Percentiles rank a stretch among this genome's conserved stretches.
These are phyloP conservation scores for Monilinia laxa DNA, from an alignment of 2,329 filamentous ascomycete genomes.

Conservation along the genomic window DNA sequence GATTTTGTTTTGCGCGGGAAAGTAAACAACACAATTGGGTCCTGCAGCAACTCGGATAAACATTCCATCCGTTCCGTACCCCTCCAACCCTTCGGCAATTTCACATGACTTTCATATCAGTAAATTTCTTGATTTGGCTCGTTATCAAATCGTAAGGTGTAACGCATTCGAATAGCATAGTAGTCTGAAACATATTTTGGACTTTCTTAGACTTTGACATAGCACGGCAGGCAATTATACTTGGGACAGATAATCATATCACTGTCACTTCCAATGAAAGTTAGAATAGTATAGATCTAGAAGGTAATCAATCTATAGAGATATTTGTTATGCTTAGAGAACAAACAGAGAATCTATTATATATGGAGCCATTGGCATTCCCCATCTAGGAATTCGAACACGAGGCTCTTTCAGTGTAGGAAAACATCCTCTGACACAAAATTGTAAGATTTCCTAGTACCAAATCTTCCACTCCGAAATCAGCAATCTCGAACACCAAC, in stretches of 20 bases:
- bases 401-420: too few species aligned
- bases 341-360: not conserved
- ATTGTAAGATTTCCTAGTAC: not conserved
- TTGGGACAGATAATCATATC: not conserved
- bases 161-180: too few species aligned
- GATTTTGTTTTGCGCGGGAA: conserved; percentile 18
- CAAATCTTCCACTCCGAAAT: not conserved
- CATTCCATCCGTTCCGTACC: conserved; percentile 13
- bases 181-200: not conserved
- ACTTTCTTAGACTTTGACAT: too few species aligned
- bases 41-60: conserved; percentile 22
- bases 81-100: conserved; percentile 3
- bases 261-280: not conserved
- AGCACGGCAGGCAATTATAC: too few species aligned
- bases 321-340: not conserved
- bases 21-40: conserved; percentile 22
- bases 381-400: too few species aligned
- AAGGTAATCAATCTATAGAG: not conserved
- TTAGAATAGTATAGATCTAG: not conserved
- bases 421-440: too few species aligned
- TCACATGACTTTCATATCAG: not conserved
- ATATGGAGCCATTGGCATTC: not conserved
- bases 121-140: not conserved
- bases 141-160: too few species aligned
- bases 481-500: not conserved